These are phyloP conservation scores for Toxicodendron radicans DNA, from an alignment of 345 rosid species.

Conservation along the genomic window DNA sequence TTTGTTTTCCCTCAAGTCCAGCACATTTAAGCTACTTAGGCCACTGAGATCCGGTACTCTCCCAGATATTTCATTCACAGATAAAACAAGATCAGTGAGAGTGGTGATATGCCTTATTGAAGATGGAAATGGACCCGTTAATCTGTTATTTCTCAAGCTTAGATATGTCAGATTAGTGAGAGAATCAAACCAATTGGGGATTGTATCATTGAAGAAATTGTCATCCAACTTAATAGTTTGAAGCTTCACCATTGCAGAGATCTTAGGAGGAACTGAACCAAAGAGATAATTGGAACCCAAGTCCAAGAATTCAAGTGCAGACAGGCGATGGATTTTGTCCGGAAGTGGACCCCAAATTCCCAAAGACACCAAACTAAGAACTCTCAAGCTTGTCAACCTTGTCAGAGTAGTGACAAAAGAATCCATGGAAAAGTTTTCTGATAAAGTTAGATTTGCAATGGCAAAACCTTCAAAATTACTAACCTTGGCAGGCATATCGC, in stretches of 20 bases:
- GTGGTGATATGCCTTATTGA: constrained; percentile 26
- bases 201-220: constrained; percentile 63
- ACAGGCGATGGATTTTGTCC: constrained; percentile 63
- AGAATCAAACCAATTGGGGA: constrained; percentile 56
- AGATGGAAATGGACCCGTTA: constrained; percentile 46
- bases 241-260: constrained; percentile 61
- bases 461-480: constrained; percentile 46
- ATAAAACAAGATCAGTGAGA: constrained; percentile 34
- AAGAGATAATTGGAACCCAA: constrained; percentile 64
- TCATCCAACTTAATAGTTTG: constrained; percentile 51
- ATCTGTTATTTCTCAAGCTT: constrained; percentile 48
- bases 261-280: constrained; percentile 66
- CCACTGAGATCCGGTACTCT: constrained; percentile 40
- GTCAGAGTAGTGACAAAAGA: constrained; percentile 65
- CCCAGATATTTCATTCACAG: constrained; percentile 43
- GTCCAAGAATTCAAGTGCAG: constrained; percentile 64
- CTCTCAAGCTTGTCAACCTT: constrained; percentile 55
- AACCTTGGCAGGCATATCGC: constrained; percentile 44
- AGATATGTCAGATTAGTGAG: constrained; percentile 49
- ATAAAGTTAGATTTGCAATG: constrained; percentile 46
- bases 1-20: constrained; percentile 47
- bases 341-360: constrained; percentile 85
- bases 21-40: constrained; percentile 28
- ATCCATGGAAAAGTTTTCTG: constrained; percentile 60
- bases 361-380: constrained; percentile 55